A percentile compares a stretch with the other conserved stretches of the same genome.
These are phyloP conservation scores for Nemophila menziesii DNA, from an alignment of 257 asterid species.

Conservation along the genomic window DNA sequence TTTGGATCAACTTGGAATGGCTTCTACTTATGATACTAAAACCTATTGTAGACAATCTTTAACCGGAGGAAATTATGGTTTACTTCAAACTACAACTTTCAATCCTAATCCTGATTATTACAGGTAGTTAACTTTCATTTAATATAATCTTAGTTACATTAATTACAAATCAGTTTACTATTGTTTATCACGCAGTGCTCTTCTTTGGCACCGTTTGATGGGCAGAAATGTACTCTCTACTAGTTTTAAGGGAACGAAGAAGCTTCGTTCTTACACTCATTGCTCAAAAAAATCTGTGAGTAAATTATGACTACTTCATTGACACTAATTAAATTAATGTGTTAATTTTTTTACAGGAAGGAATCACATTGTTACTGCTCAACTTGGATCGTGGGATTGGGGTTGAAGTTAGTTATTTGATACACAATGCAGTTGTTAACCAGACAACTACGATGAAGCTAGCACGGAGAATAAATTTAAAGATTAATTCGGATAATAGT, in stretches of 20 bases:
- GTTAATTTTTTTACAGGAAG: slow-evolving; percentile 27
- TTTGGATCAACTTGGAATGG: slow-evolving; percentile 86
- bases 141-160: neutral
- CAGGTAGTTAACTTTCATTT: slow-evolving; percentile 29
- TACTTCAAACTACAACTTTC: slow-evolving; percentile 49
- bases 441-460: slow-evolving; percentile 12
- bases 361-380: slow-evolving; percentile 63
- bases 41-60: slow-evolving; percentile 81
- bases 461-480: slow-evolving; percentile 9
- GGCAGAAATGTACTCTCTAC: slow-evolving; percentile 58
- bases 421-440: slow-evolving; percentile 22
- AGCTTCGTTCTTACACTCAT: slow-evolving; percentile 64
- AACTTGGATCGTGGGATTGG: slow-evolving; percentile 49
- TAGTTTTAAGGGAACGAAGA: slow-evolving; percentile 35
- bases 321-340: neutral
- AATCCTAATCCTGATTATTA: slow-evolving; percentile 88
- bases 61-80: slow-evolving; percentile 86
- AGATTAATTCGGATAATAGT: neutral
- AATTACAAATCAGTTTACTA: neutral
- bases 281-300: slow-evolving; percentile 70
- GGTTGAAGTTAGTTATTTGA: slow-evolving; percentile 35
- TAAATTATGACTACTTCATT: neutral
- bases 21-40: slow-evolving; percentile 57
- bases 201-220: slow-evolving; percentile 91
- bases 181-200: slow-evolving; percentile 42